Evolutionary conservation across 1,139 yeast genomes (phyloP), one percentile per base, ranked within the genome.

Genomic region (Geotrichum klebahnii): DNA sequence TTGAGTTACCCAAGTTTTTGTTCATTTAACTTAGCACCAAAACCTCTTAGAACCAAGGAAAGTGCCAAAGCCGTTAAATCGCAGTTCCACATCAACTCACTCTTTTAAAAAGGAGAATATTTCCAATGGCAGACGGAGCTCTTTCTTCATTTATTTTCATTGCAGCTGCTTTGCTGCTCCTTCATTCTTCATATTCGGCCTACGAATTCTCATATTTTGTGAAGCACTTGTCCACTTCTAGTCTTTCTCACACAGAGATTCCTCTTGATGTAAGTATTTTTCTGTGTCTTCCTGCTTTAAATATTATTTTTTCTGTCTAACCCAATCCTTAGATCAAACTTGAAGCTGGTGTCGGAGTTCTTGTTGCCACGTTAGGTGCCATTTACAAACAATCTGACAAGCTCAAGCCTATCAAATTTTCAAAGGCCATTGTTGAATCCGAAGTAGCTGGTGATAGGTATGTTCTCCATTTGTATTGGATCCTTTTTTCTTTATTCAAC

Each of bases 161-260:
- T 3, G 36, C 59, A 10, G 62, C 68, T 3, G 53, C 51, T 9
- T 34, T 61, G 39, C 54, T 65, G n/a, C 55, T 67, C 31, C 36
- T 60, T 17, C 71, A 67, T 52, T 53, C 65, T 10, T 65, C 66
- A 3, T 67, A 66, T 49, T 67, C 71, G 16, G 64, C 67, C n/a
- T 63, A 64, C 47, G 71, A 67, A 53, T 62, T 61, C 48, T 61
- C 65, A 9, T 54, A 58, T 41, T 52, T 61, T 45, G 51, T 60
- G 41, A 64, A 65, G 50, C 59, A 56, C 26, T 53, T 53, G 24
- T 60, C 62, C 3, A 42, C 46, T 16, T 51, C 60, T 12, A 50
- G 59, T 8, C 41, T 50, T 12, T 41, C 56, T 47, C 54, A 51
- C 34, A 48, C 50, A 20, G 53, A 55, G 10, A 53, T 63, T 23